These are phyloP conservation scores for Iris macrosiphon DNA, from an alignment of 106 monocot species.

Conservation along the genomic window DNA sequence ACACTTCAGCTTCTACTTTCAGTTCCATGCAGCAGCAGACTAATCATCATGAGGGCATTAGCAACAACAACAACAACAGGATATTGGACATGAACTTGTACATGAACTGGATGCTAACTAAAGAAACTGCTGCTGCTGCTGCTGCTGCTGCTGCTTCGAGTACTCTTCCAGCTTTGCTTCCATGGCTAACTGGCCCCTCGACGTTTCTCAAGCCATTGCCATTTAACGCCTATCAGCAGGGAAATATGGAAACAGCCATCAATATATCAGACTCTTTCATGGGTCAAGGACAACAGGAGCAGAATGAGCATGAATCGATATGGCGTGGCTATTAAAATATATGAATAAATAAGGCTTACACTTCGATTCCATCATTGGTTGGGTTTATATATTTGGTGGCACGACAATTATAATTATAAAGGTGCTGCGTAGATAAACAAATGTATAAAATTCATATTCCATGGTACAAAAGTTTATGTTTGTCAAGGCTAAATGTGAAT, in stretches of 20 bases:
- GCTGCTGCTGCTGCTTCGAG: neutral
- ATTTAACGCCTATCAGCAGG: constrained; percentile 7
- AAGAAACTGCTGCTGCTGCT: constrained; percentile 11
- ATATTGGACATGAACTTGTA: constrained; percentile 22
- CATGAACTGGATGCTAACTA: constrained; percentile 27
- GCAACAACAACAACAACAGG: neutral
- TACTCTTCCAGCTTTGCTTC: too few species aligned
- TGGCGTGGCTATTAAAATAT: constrained; percentile 35
- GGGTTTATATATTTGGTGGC: too few species aligned
- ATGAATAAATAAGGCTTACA: too few species aligned
- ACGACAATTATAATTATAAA: too few species aligned
- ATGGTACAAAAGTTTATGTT: too few species aligned
- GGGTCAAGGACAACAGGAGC: constrained; percentile 17
- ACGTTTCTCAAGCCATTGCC: constrained; percentile 18
- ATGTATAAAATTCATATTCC: too few species aligned
- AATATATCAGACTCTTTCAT: constrained; percentile 15
- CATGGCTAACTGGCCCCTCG: constrained; percentile 20
- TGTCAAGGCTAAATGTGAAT: too few species aligned
- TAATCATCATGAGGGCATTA: constrained; percentile 8
- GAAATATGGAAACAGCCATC: neutral
- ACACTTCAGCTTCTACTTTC: constrained; percentile 6
- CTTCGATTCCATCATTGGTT: too few species aligned
- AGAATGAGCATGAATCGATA: constrained; percentile 19
- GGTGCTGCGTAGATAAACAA: too few species aligned
- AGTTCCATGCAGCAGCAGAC: constrained; percentile 10